phyloP scores from a whole-genome alignment of 2,329 filamentous ascomycete species.

The Cladophialophora exuberans region DNA sequence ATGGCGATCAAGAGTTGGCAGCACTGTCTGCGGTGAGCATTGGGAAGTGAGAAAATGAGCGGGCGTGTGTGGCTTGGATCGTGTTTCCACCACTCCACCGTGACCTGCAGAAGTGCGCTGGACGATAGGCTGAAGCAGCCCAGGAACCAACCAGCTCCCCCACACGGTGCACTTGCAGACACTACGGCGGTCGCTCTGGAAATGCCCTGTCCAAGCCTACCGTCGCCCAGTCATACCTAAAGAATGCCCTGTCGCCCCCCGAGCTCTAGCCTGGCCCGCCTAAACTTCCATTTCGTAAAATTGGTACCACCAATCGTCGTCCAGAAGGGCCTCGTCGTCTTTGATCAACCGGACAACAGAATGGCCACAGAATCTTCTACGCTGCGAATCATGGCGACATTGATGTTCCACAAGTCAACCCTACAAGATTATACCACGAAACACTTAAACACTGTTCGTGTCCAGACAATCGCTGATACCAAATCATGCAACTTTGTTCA shows the following conservation, averaged over 20 bases:
- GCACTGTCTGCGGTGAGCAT: no score
- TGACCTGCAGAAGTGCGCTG: no score
- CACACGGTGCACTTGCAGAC: not conserved
- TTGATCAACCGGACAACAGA: conserved; percentile 24
- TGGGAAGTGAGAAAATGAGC: no score
- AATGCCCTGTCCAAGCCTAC: not conserved
- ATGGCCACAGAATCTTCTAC: conserved; percentile 27
- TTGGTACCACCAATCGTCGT: conserved; percentile 14
- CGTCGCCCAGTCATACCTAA: not conserved
- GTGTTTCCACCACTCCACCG: no score
- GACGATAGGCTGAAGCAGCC: not conserved
- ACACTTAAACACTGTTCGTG: no score
- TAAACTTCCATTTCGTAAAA: no score
- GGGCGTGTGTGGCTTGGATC: no score
- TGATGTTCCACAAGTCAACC: no score
- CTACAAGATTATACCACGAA: no score
- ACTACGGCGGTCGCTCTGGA: not conserved
- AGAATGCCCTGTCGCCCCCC: not conserved
- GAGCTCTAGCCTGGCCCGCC: no score
- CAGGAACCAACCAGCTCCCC: not conserved
- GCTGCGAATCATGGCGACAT: conserved; percentile 8
- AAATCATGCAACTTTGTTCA: not conserved
- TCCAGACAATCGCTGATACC: not conserved
- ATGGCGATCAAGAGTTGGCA: no score
- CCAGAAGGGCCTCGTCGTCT: conserved; percentile 2